These are phyloP conservation scores for Aureobasidium sp. DNA, from an alignment of 2,329 filamentous ascomycete species.

Conservation along the genomic window DNA sequence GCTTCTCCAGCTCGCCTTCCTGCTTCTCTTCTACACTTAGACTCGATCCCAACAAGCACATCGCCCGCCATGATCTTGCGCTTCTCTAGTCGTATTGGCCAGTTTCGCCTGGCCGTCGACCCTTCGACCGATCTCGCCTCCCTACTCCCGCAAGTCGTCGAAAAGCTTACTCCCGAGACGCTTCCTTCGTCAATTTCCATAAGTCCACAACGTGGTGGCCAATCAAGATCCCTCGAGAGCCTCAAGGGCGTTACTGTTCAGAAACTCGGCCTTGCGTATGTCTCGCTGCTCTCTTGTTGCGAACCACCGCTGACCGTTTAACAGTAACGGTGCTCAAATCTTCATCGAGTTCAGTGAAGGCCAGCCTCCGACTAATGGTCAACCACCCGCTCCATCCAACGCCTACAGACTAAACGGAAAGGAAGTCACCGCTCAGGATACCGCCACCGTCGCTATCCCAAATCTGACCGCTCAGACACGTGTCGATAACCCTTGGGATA, in stretches of 20 bases:
- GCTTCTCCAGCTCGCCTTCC: neutral
- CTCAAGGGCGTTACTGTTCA: conserved; percentile 48
- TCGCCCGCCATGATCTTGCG: conserved; percentile 62
- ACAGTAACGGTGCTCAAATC: conserved; percentile 84
- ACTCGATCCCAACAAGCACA: neutral
- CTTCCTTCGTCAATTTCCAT: conserved; percentile 48
- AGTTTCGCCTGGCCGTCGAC: conserved; percentile 74
- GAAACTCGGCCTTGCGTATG: conserved; percentile 49
- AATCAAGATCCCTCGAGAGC: conserved; percentile 44
- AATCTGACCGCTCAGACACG: conserved; percentile 47
- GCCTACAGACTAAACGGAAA: conserved; percentile 70
- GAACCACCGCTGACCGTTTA: conserved; percentile 20
- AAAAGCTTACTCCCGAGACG: conserved; percentile 49
- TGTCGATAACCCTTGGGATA: conserved; percentile 88
- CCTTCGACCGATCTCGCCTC: conserved; percentile 61
- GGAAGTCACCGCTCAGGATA: conserved; percentile 59
- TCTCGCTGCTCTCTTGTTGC: conserved; percentile 6
- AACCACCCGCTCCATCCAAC: conserved; percentile 24
- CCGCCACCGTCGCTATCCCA: conserved; percentile 51
- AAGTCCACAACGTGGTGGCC: conserved; percentile 52
- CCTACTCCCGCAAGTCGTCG: conserved; percentile 46
- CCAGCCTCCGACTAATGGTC: conserved; percentile 41
- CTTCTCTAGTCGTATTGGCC: conserved; percentile 86
- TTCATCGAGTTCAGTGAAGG: conserved; percentile 72
- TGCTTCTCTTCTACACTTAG: neutral